A percentile compares a stretch with the other conserved stretches of the same genome.
phyloP scores from a whole-genome alignment of 2,329 filamentous ascomycete genomes.

The Arthrobotrys megalospora region DNA sequence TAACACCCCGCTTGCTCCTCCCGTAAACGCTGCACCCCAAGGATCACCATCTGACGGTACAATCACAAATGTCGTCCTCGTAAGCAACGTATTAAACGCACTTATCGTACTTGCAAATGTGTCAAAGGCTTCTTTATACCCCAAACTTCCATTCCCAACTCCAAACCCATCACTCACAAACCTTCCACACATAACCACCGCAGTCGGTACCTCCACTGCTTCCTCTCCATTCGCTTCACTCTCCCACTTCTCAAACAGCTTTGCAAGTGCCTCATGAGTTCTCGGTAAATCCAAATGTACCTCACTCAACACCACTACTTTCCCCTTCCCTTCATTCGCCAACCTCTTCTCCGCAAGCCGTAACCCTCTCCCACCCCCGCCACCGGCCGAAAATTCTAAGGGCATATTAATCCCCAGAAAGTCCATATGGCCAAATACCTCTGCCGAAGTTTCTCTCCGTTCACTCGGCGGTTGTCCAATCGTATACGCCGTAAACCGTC shows the following conservation, averaged over 20 bases:
- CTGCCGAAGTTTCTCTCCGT: constrained; percentile 78
- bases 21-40: constrained; percentile 90
- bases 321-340: constrained; percentile 64
- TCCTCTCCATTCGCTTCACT: constrained; percentile 71
- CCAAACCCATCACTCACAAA: constrained; percentile 57
- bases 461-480: constrained; percentile 94
- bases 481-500: constrained; percentile 89
- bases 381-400: constrained; percentile 62
- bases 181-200: constrained; percentile 64
- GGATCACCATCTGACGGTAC: constrained; percentile 97
- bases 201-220: constrained; percentile 69
- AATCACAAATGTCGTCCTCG: constrained; percentile 87
- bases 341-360: constrained; percentile 58
- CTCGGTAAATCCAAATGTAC: constrained; percentile 86
- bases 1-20: constrained; percentile 79
- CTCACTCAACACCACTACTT: constrained; percentile 84
- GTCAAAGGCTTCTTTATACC: constrained; percentile 98
- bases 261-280: constrained; percentile 84
- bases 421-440: constrained; percentile 90
- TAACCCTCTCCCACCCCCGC: constrained; percentile 63
- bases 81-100: constrained; percentile 86
- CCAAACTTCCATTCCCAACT: constrained; percentile 82
- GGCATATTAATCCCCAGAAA: constrained; percentile 78
- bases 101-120: constrained; percentile 83
- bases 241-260: constrained; percentile 82